Evolutionary conservation across 768 basidiomycete species (phyloP).

Genomic region (Termitomyces sp.): DNA sequence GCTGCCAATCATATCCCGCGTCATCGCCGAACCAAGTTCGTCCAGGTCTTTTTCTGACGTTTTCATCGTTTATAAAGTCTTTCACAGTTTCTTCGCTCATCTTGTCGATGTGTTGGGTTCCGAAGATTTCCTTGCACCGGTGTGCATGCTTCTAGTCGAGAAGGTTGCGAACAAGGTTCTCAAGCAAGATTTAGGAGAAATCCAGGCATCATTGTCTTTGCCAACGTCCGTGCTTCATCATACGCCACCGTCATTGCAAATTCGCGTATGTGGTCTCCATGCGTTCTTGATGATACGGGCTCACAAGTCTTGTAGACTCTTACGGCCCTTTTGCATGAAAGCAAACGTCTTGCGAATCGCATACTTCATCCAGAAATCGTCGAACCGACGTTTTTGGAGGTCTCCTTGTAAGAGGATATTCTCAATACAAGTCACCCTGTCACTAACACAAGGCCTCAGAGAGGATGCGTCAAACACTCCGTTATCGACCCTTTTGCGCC

Average conservation of each 20-base stretch:
- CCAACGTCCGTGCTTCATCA: slow-evolving; percentile 66
- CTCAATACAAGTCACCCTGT: background rate
- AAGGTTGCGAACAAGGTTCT: slow-evolving; percentile 68
- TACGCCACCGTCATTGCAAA: slow-evolving; percentile 41
- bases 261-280: slow-evolving; percentile 40
- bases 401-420: slow-evolving; percentile 45
- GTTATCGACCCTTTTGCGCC: slow-evolving; percentile 40
- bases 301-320: slow-evolving; percentile 44
- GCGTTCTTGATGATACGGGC: background rate
- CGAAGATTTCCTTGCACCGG: slow-evolving; percentile 74
- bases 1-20: slow-evolving; percentile 89
- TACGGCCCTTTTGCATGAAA: slow-evolving; percentile 63
- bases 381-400: slow-evolving; percentile 52
- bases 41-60: background rate
- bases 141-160: slow-evolving; percentile 84
- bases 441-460: slow-evolving; percentile 28
- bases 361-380: slow-evolving; percentile 33
- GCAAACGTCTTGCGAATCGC: slow-evolving; percentile 49
- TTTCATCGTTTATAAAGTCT: background rate
- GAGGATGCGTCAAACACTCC: slow-evolving; percentile 57
- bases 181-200: slow-evolving; percentile 60
- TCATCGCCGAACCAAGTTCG: slow-evolving; percentile 86
- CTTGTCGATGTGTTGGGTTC: slow-evolving; percentile 80
- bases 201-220: slow-evolving; percentile 54
- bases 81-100: slow-evolving; percentile 80